Evolutionary conservation across 2,329 filamentous ascomycete species (phyloP), one percentile per base, ranked within the genome.

Genomic region (Sphaerulina musiva): DNA sequence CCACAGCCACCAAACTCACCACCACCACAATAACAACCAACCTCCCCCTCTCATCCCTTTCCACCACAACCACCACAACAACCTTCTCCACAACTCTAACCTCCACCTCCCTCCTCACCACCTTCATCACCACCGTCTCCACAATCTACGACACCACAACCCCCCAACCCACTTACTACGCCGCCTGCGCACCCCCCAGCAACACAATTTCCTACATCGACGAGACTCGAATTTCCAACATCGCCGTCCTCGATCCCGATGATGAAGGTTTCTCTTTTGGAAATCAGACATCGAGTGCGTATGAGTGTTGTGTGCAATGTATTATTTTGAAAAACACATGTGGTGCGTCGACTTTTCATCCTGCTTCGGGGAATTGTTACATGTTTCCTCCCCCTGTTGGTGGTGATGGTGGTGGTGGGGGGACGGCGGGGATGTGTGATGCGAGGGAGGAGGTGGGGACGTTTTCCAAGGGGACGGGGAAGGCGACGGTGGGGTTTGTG

Each of bases 291-390:
- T 42, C 49, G 10, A 29, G 29, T n/a, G 53, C 56, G 14, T 58
- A 58, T 31, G 46, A 44, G 4, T 58, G 56, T 53, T 58, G 56
- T 39, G 56, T 54, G 26, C 56, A 58, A 26, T 58, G 56, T 34
- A 23, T 49, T 20, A 50, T 23, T 12, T 26, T 26, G 4, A 4
- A 4, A 4, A 49, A 49, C 7, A 53, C 49, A 6, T 58, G 56
- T 46, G 56, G 53, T 2, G 41, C 44, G 47, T 58, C 56, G n/a
- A 58, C 56, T 4, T 58, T 45, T 26, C 56, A 58, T 45, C 49
- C 52, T 10, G 53, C 56, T 5, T 46, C 53, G 2, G 38, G 49
- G 0, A 55, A 48, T 6, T 58, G 56, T 14, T 58, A 58, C 36
- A 53, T 58, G 42, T 58, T 58, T 46, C 48, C 56, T 20, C 17